Conservation (phyloP, 331 rosid species). For the Stylosanthes scabra region DNA sequence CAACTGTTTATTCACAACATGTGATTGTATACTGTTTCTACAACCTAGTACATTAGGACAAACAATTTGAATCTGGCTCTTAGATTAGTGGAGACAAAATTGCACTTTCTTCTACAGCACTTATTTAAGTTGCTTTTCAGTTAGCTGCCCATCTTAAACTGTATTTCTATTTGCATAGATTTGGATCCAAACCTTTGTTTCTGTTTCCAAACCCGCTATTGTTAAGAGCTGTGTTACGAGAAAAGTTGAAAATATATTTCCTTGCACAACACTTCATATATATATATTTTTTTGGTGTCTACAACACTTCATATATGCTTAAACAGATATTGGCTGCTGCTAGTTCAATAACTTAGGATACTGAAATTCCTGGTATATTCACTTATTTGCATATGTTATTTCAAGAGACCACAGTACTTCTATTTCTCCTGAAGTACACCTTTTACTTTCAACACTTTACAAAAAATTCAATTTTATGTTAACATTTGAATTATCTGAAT, state of each 20-base stretch:
- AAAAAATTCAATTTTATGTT: no score
- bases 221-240: not conserved
- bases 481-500: no score
- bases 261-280: conserved; percentile 9
- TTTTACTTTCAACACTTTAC: no score
- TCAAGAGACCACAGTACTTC: not conserved
- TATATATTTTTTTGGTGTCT: no score
- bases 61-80: not conserved
- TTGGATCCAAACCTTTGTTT: not conserved
- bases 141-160: not conserved
- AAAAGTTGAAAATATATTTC: conserved; percentile 2
- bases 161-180: not conserved
- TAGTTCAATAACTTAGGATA: conserved; percentile 4
- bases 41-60: not conserved
- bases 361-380: conserved; percentile 10
- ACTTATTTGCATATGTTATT: not conserved
- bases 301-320: not conserved
- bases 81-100: conserved; percentile 2
- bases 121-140: not conserved
- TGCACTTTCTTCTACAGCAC: not conserved
- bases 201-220: not conserved
- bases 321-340: conserved; percentile 23
- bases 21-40: conserved; percentile 8
- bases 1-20: conserved; percentile 30
- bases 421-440: not conserved